Percentiles rank a stretch among this genome's conserved stretches.
Conservation (phyloP, 306 rosid species). For the Crotalaria pallida region DNA sequence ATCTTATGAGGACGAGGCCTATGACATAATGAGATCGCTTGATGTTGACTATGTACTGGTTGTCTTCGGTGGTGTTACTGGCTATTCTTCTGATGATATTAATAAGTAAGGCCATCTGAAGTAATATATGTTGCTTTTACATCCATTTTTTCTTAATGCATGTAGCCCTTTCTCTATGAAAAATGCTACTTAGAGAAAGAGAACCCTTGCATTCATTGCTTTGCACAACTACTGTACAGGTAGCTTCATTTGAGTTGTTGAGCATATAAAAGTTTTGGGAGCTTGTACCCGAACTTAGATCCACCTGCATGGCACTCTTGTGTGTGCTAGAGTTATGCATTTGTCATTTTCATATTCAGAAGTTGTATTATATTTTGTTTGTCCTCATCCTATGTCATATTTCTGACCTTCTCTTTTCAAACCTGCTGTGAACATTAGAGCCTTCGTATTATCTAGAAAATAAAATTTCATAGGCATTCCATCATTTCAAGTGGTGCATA, state of each 20-base stretch:
- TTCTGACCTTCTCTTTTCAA: neutral
- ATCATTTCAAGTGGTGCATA: slow-evolving; percentile 9
- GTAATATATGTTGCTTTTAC: slow-evolving; percentile 6
- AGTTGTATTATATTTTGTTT: neutral
- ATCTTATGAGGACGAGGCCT: slow-evolving; percentile 94
- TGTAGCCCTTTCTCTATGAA: neutral
- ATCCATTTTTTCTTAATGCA: neutral
- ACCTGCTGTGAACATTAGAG: neutral
- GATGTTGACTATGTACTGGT: slow-evolving; percentile 96
- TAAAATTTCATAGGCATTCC: neutral
- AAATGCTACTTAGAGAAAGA: neutral
- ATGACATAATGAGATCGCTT: slow-evolving; percentile 87
- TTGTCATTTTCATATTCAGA: slow-evolving; percentile 5
- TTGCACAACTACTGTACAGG: neutral
- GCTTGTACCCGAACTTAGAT: neutral
- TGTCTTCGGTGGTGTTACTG: slow-evolving; percentile 98
- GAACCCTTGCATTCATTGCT: neutral
- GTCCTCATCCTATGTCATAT: neutral
- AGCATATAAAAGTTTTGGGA: neutral
- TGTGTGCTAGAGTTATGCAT: slow-evolving; percentile 4
- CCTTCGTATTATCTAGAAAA: neutral
- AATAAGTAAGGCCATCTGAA: slow-evolving; percentile 71
- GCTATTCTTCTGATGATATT: slow-evolving; percentile 98
- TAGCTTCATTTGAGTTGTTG: slow-evolving; percentile 16
- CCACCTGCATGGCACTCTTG: neutral